phyloP scores from a whole-genome alignment of 805 yeast genomes.

The Cyberlindnera maclurae region DNA sequence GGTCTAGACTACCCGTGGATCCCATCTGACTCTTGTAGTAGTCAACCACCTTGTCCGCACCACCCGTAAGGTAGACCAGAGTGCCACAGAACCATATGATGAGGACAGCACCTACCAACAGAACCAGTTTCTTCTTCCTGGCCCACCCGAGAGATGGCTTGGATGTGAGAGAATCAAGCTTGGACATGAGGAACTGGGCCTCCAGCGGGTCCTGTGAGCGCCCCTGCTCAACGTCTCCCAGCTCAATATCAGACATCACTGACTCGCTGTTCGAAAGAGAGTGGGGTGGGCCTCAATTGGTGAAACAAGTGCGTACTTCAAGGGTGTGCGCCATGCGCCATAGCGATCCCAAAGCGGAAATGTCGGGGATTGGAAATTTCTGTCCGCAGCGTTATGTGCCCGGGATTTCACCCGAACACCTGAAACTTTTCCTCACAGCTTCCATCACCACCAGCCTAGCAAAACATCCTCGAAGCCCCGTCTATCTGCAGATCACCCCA shows the following conservation, averaged over 20 bases:
- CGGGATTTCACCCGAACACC: too few relatives aligned
- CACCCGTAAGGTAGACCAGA: conserved; percentile 8
- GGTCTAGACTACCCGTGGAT: conserved; percentile 1
- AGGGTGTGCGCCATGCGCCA: too few relatives aligned
- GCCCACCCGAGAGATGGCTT: neutral
- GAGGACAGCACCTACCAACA: conserved; percentile 7
- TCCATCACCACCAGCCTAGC: neutral
- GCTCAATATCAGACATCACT: conserved; percentile 9
- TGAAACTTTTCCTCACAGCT: too few relatives aligned
- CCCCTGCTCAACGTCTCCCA: conserved; percentile 12
- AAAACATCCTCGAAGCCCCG: neutral
- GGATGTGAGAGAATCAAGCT: conserved; percentile 12
- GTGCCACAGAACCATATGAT: conserved; percentile 15
- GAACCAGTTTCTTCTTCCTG: conserved; percentile 10
- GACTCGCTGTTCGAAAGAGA: too few relatives aligned
- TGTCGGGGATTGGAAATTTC: neutral
- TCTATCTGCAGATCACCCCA: neutral
- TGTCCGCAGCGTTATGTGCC: neutral
- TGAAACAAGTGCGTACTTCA: too few relatives aligned
- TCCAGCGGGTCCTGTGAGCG: conserved; percentile 5
- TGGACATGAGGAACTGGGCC: conserved; percentile 7
- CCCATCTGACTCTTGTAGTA: conserved; percentile 18
- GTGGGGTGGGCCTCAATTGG: too few relatives aligned
- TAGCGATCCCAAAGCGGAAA: conserved; percentile 12
- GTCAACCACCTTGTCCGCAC: conserved; percentile 13